Evolutionary conservation across 257 asterid genomes (phyloP), one percentile per base, ranked within the genome.

Genomic region (Nicotiana obtusifolia): DNA sequence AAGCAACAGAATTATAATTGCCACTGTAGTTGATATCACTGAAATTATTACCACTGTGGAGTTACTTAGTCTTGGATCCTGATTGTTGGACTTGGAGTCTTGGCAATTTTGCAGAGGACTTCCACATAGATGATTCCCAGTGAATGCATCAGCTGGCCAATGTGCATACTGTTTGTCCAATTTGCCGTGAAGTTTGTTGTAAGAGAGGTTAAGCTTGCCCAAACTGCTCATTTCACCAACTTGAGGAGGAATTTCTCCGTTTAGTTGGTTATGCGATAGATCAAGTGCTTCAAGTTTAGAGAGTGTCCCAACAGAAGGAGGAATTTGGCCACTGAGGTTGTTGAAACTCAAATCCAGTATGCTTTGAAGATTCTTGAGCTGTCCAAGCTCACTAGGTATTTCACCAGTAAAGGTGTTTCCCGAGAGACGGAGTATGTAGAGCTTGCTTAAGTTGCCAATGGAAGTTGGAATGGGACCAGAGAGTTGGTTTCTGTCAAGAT

Each of bases 201-300:
- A 93, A 26, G 99, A 95, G 57, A 95, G 92, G 88, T 93, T 89
- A 77, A 93, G 86, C 80, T 86, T 90, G 33, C 88, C 97, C 80
- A 95, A 87, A 86, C 99, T 93, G 84, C 94, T 92, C 99, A 95
- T 93, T 62, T 84, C 89, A 64, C 87, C 84, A n/a, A 93, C 86
- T 89, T 87, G 90, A 66, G 85, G 88, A 26, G 99, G 99, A 88
- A 95, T 81, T 82, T 87, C 91, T 30, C 99, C 98, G 0, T 81
- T 69, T 47, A 95, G 88, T 16, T 82, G 84, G 67, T 95, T 95
- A 85, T 92, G 95, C 37, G 99, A 93, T 7, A 95, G 87, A 83
- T 93, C 97, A 22, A 95, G 97, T 10, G 86, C 87, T 86, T 95
- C 98, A 3, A 92, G 99, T 89, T 93, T 95, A 8, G 91, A 69